A percentile compares a stretch with the other conserved stretches of the same genome.
These are phyloP conservation scores for Punica granatum DNA, from an alignment of 345 rosid genomes.

Conservation along the genomic window DNA sequence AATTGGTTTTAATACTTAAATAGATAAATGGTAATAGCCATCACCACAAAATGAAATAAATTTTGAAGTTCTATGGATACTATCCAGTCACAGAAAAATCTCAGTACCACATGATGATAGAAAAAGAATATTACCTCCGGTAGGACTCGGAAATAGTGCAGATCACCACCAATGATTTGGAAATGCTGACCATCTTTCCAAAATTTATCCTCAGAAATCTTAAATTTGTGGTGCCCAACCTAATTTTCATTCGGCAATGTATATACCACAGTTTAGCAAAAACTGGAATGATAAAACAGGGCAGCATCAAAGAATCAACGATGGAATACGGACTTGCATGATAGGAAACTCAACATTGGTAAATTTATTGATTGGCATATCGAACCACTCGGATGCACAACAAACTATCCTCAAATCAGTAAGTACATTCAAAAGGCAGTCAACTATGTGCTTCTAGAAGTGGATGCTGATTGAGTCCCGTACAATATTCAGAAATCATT, in stretches of 20 bases:
- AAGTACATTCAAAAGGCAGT: not conserved
- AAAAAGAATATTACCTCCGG: slow-evolving; percentile 48
- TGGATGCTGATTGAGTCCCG: not conserved
- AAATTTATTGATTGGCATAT: not conserved
- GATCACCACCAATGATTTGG: slow-evolving; percentile 83
- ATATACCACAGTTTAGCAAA: not conserved
- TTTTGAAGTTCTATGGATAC: not conserved
- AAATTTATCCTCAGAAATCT: slow-evolving; percentile 67
- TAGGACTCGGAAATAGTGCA: slow-evolving; percentile 84
- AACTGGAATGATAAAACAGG: fast-evolving
- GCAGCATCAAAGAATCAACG: not conserved
- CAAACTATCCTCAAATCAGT: not conserved
- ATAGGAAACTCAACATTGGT: not conserved
- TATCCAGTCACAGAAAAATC: not conserved
- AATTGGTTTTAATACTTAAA: not conserved
- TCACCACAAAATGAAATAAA: not conserved
- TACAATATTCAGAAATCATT: not conserved
- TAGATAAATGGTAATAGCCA: not conserved
- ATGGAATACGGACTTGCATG: no score
- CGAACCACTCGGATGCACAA: not conserved
- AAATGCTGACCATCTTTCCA: slow-evolving; percentile 73
- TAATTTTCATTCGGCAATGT: slow-evolving; percentile 12
- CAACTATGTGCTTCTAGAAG: not conserved
- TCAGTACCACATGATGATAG: not conserved
- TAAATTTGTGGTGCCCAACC: slow-evolving; percentile 34